Base-by-base conservation (phyloP, 2,329 filamentous ascomycete genomes). In the Talaromyces pinophilus region DNA sequence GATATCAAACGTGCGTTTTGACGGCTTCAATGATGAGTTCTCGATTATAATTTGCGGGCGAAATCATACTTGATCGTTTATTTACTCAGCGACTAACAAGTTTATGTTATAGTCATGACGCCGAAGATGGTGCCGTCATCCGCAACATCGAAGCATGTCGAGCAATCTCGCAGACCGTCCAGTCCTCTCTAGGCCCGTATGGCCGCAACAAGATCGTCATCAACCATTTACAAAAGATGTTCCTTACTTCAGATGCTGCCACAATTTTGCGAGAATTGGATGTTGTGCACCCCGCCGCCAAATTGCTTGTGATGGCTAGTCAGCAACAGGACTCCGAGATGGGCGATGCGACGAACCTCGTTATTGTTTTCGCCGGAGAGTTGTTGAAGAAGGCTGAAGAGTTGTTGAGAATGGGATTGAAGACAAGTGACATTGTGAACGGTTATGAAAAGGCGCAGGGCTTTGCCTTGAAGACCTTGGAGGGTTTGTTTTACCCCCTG, bases 181-280 rank as follows among this genome's bases (percentile, higher is more conserved):
- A 97, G 84, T 98, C 95, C 66, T 98, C 95, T 55, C 87, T 99
- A 42, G 96, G 95, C 62, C 95, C 95, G 68, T 97, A 97, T 82
- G 95, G 95, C 76, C 92, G 95, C 81, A 99, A 99, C 86, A 99
- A 99, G 85, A 93, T 99, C 77, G 92, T 99, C 83, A 98, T 99
- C 86, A 99, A 99, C 85, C 96, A 99, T 83, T 86, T 99, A 70
- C 92, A 97, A 81, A 99, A 99, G 86, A 97, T 99, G 95, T 96
- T 97, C 74, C 86, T 99, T 71, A 99, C 96, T 73, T 98, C 93
- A 68, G 95, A 99, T 78, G 95, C 95, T 71, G 95, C 95, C 71
- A 98, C 95, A 52, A 99, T 99, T 78, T 87, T 99, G 73, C 90
- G 93, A 76, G 96, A 99, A 83, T 88, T 99, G 79, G 95, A 99